Percentiles rank a stretch among this genome's conserved stretches.
Evolutionary conservation across 2,329 filamentous ascomycete genomes (phyloP).

Genomic region (Penicillium sp.): DNA sequence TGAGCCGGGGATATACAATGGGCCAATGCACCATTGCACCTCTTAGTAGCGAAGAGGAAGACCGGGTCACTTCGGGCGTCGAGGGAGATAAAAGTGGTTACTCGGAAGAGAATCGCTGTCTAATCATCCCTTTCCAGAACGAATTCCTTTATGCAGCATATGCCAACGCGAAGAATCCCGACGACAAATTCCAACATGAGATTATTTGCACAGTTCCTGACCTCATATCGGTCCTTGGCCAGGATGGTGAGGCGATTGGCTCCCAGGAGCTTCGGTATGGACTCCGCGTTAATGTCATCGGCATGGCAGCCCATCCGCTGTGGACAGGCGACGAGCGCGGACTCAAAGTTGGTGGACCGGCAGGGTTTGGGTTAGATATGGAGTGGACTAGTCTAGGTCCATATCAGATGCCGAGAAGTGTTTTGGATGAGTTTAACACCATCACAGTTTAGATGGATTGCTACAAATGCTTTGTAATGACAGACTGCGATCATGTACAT

Average conservation of each 20-base stretch:
- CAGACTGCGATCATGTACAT: background rate
- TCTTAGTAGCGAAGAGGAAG: conserved; percentile 26
- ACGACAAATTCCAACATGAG: conserved; percentile 12
- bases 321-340: conserved; percentile 50
- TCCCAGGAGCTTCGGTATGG: conserved; percentile 59
- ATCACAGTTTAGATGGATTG: background rate
- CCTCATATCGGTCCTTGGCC: conserved; percentile 43
- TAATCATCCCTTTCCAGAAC: conserved; percentile 34
- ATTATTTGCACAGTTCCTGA: conserved; percentile 39
- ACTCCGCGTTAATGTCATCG: conserved; percentile 56
- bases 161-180: conserved; percentile 9
- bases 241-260: conserved; percentile 56
- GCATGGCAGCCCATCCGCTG: conserved; percentile 53
- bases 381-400: conserved; percentile 25
- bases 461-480: too few species aligned
- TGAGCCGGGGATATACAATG: conserved; percentile 46
- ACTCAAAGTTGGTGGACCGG: conserved; percentile 46
- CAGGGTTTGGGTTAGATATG: conserved; percentile 38
- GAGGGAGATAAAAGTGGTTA: background rate
- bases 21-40: conserved; percentile 36
- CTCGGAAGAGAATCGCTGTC: conserved; percentile 5
- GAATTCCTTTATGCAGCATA: conserved; percentile 35
- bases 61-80: conserved; percentile 4
- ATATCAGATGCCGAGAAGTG: conserved; percentile 22
- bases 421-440: conserved; percentile 3